Evolutionary conservation across 768 basidiomycete genomes (phyloP).

Genomic region (Trametes cingulata): DNA sequence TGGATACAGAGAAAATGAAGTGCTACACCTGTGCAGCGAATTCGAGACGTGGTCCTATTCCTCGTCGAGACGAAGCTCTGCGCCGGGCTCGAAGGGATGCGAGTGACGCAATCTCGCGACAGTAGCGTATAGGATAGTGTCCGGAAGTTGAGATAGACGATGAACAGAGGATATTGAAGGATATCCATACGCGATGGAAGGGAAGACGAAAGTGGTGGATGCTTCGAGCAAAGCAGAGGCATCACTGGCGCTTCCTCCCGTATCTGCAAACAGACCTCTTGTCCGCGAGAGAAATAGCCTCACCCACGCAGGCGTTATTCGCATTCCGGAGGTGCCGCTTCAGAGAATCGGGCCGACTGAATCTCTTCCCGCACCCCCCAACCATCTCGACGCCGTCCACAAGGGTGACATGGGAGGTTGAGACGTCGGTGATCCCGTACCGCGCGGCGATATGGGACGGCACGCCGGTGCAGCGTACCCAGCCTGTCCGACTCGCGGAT

Average conservation of each 20-base stretch:
- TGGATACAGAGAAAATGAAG: too few relatives aligned
- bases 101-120: too few relatives aligned
- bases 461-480: not conserved
- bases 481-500: too few relatives aligned
- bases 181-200: too few relatives aligned
- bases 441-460: not conserved
- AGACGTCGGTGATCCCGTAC: not conserved
- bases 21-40: too few relatives aligned
- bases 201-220: not conserved
- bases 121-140: too few relatives aligned
- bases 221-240: not conserved
- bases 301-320: not conserved
- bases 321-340: not conserved
- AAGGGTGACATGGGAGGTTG: not conserved
- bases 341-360: slow-evolving; percentile 7
- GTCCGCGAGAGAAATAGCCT: not conserved
- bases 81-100: too few relatives aligned
- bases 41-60: too few relatives aligned
- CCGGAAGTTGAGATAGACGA: too few relatives aligned
- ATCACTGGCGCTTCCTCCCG: not conserved
- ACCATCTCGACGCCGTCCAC: not conserved
- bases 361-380: slow-evolving; percentile 1
- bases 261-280: not conserved
- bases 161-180: too few relatives aligned
- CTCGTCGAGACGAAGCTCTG: too few relatives aligned